These are phyloP conservation scores for Fusarium agapanthi DNA, from an alignment of 2,329 filamentous ascomycete species.

Conservation along the genomic window DNA sequence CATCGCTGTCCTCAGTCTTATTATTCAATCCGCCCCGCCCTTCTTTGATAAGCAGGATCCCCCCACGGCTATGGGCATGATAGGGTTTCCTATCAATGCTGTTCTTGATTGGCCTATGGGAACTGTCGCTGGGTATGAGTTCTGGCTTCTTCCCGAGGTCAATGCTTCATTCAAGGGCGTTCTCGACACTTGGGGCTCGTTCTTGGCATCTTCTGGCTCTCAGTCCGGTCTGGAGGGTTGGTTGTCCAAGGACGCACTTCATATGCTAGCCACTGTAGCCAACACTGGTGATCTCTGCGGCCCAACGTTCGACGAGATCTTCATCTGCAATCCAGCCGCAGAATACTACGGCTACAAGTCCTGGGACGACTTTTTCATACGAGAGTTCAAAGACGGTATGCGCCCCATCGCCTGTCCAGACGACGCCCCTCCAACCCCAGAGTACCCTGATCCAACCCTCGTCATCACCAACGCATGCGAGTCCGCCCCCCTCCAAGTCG, in stretches of 20 bases:
- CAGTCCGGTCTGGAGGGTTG: background rate
- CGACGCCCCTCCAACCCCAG: background rate
- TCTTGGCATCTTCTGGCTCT: background rate
- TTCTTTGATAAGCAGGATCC: background rate
- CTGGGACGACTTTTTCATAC: slow-evolving; percentile 16
- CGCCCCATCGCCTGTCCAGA: background rate
- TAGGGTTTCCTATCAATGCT: slow-evolving; percentile 12
- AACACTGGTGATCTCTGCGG: background rate
- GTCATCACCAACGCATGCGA: slow-evolving; percentile 50
- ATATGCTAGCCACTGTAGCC: background rate
- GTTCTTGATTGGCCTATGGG: slow-evolving; percentile 25
- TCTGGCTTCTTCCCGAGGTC: background rate
- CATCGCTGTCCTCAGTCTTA: background rate
- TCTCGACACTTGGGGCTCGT: background rate
- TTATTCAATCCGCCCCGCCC: background rate
- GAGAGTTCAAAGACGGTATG: background rate
- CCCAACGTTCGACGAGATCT: background rate
- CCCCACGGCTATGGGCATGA: background rate
- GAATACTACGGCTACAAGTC: background rate
- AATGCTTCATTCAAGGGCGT: background rate
- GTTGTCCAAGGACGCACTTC: background rate
- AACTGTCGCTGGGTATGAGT: slow-evolving; percentile 8
- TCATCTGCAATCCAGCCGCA: background rate
- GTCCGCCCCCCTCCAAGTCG: slow-evolving; percentile 61
- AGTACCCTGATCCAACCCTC: background rate